These are phyloP conservation scores for Pleurotus eryngii DNA, from an alignment of 768 basidiomycete genomes.

Conservation along the genomic window DNA sequence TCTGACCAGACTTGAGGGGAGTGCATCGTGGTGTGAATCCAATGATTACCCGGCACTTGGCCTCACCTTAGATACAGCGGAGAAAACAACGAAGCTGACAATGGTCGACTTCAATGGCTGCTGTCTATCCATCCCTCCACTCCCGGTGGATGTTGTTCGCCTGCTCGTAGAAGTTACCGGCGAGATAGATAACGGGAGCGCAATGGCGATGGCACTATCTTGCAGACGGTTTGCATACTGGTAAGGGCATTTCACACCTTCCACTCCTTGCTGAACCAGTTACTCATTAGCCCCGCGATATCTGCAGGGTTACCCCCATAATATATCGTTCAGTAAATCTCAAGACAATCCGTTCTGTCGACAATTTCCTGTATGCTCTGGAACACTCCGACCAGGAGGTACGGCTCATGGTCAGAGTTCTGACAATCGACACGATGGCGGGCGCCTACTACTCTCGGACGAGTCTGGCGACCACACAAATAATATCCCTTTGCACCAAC, in stretches of 20 bases:
- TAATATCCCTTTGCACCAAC: not conserved
- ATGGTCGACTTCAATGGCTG: too few relatives aligned
- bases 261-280: too few relatives aligned
- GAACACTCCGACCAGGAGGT: not conserved
- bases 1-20: too few relatives aligned
- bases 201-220: not conserved
- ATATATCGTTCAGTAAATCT: conserved; percentile 2
- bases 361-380: not conserved
- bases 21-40: too few relatives aligned
- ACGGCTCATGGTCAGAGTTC: not conserved
- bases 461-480: not conserved
- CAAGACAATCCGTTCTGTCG: not conserved
- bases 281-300: too few relatives aligned
- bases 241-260: not conserved
- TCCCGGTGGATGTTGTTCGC: not conserved
- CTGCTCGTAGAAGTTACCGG: not conserved
- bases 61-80: too few relatives aligned
- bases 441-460: not conserved
- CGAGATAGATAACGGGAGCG: not conserved
- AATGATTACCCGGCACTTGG: too few relatives aligned
- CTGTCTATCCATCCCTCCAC: not conserved
- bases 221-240: not conserved
- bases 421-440: conserved; percentile 1
- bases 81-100: too few relatives aligned
- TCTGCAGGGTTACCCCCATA: not conserved